These are phyloP conservation scores for Flaveria brownii DNA, from an alignment of 129 eudicot species.

Conservation along the genomic window DNA sequence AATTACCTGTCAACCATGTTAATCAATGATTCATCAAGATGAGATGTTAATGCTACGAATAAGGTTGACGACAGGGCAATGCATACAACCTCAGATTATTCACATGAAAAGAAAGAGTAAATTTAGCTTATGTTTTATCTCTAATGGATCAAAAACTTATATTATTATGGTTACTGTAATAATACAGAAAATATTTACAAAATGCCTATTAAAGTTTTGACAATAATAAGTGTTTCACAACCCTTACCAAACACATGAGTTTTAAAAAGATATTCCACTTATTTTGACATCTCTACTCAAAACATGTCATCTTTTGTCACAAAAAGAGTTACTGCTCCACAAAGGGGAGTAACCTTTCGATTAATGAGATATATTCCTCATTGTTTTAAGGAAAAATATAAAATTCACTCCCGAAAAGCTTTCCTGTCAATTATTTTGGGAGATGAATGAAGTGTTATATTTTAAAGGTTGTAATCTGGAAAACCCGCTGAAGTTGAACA, in stretches of 20 bases:
- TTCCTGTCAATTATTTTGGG: neutral
- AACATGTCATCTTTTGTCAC: neutral
- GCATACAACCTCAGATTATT: neutral
- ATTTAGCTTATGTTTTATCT: neutral
- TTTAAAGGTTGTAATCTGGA: slow-evolving; percentile 4
- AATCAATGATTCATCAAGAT: slow-evolving; percentile 7
- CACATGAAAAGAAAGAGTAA: neutral
- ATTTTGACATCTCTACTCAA: neutral
- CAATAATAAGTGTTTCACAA: neutral
- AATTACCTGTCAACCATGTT: slow-evolving; percentile 51
- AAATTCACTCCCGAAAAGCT: neutral
- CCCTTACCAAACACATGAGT: neutral
- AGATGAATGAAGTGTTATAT: neutral
- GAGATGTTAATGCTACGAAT: neutral
- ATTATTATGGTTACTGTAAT: neutral
- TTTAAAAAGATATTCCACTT: neutral
- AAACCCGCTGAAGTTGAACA: slow-evolving; percentile 8
- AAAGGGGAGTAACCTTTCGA: neutral
- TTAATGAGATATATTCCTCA: neutral
- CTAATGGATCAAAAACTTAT: neutral
- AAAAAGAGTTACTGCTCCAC: neutral
- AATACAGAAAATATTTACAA: neutral
- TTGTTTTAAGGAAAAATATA: neutral
- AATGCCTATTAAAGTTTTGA: neutral
- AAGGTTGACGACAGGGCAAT: neutral